A percentile compares a stretch with the other conserved stretches of the same genome.
phyloP scores from a whole-genome alignment of 805 yeast species.

The Saturnispora sanitii region DNA sequence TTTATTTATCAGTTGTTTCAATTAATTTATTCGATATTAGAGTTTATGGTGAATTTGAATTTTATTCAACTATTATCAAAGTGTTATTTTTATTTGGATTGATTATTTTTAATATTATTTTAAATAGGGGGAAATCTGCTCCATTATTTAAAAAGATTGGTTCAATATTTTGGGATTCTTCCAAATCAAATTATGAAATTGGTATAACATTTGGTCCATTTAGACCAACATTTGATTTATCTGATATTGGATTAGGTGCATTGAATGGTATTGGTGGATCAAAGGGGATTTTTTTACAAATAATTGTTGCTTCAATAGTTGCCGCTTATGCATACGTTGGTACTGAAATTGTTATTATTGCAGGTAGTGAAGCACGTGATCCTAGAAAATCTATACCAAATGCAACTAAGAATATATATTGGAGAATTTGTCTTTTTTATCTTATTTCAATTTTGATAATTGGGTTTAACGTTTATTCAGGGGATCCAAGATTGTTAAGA shows the following conservation, averaged over 20 bases:
- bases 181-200: constrained; percentile 37
- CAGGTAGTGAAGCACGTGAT: constrained; percentile 78
- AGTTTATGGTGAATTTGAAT: constrained; percentile 67
- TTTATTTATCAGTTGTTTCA: constrained; percentile 35
- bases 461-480: constrained; percentile 64
- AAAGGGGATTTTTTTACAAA: constrained; percentile 49
- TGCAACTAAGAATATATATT: constrained; percentile 67
- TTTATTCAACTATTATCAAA: constrained; percentile 49
- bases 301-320: constrained; percentile 50
- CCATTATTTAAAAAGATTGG: constrained; percentile 43
- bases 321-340: constrained; percentile 75
- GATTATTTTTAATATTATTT: constrained; percentile 53
- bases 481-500: constrained; percentile 62
- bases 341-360: constrained; percentile 72
- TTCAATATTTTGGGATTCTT: constrained; percentile 56
- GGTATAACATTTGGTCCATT: constrained; percentile 58
- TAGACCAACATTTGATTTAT: constrained; percentile 59
- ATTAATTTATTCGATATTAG: constrained; percentile 61
- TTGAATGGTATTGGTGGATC: constrained; percentile 49
- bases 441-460: constrained; percentile 57
- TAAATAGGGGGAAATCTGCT: constrained; percentile 50
- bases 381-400: constrained; percentile 70
- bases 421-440: constrained; percentile 58
- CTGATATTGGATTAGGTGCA: constrained; percentile 50
- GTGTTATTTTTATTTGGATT: constrained; percentile 41